Conservation (phyloP, 768 basidiomycete species). For the Rhodotorula taiwanensis region DNA sequence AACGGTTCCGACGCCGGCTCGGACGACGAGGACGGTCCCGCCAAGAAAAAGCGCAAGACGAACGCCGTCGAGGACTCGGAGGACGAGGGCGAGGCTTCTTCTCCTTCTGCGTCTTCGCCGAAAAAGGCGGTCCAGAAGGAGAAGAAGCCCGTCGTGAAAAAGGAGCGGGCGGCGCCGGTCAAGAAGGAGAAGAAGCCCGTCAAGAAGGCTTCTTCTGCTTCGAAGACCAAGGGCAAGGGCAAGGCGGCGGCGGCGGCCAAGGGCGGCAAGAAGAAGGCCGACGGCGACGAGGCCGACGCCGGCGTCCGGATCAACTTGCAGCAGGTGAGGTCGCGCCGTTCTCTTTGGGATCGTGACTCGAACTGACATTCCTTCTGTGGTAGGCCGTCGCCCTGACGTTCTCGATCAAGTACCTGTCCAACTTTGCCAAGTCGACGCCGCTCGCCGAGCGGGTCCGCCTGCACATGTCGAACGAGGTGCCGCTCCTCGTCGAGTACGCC, state of each 20-base stretch:
- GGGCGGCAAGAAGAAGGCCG: constrained; percentile 46
- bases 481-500: constrained; percentile 77
- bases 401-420: constrained; percentile 92
- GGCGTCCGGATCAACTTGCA: constrained; percentile 29
- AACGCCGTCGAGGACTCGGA: constrained; percentile 50
- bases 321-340: constrained; percentile 11
- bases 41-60: constrained; percentile 38
- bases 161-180: constrained; percentile 6
- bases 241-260: constrained; percentile 53
- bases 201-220: constrained; percentile 44
- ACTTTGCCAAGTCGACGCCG: constrained; percentile 83
- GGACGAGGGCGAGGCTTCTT: not conserved
- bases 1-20: constrained; percentile 35
- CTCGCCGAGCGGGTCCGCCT: constrained; percentile 65
- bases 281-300: constrained; percentile 23
- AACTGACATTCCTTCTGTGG: constrained; percentile 34
- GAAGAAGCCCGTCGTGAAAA: not conserved
- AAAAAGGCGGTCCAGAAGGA: constrained; percentile 4
- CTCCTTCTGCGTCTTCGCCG: no score
- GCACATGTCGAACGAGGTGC: constrained; percentile 87
- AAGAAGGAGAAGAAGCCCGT: constrained; percentile 44
- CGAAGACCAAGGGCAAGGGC: constrained; percentile 51
- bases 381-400: constrained; percentile 87
- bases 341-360: not conserved
- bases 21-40: not conserved